Evolutionary conservation across 2,329 filamentous ascomycete genomes (phyloP), one percentile per base, ranked within the genome.

Genomic region (Bretziella fagacearum): DNA sequence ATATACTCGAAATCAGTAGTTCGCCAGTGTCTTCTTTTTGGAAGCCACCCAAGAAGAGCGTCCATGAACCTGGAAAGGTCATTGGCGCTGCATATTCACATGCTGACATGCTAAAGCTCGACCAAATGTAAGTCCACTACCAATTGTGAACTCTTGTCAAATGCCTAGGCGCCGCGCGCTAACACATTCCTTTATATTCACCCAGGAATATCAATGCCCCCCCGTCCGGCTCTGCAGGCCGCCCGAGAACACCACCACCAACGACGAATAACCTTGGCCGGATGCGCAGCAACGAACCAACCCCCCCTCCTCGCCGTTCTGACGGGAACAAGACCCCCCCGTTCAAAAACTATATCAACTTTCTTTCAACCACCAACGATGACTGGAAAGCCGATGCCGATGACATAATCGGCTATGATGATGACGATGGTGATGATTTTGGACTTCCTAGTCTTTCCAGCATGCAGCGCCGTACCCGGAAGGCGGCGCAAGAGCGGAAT

Each of bases 81-180:
- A 82, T 96, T 51, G 91, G 91, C 55, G 91, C 91, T 48, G 81
- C 87, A 39, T 98, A 98, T 61, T 96, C 91, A 11, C 91, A 98
- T 63, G 84, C 89, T 23, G 87, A 96, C 64, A 84, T 94, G 59
- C 71, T 95, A 56, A 93, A 89, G 63, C 81, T 89, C 58, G 84
- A 85, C 58, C 75, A 78, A 23, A 56, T 89, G 84, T 91, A 72
- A 37, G 48, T 37, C 10, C 22, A 17, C 13, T n/a, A 11, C 15
- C 4, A 27, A 20, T 49, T 7, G 13, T 8, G 6, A 6, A 49
- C n/a, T 3, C 10, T 15, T 6, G 13, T 8, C 41, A 11, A n/a
- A 22, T 54, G 73, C 62, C 26, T 17, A 3, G 15, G 8, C 17
- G n/a, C 35, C 11, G 11, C 7, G 17, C 7, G 35, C 35, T 39